Evolutionary conservation across 2,329 filamentous ascomycete genomes (phyloP).

Genomic region (Aspergillus sp.): DNA sequence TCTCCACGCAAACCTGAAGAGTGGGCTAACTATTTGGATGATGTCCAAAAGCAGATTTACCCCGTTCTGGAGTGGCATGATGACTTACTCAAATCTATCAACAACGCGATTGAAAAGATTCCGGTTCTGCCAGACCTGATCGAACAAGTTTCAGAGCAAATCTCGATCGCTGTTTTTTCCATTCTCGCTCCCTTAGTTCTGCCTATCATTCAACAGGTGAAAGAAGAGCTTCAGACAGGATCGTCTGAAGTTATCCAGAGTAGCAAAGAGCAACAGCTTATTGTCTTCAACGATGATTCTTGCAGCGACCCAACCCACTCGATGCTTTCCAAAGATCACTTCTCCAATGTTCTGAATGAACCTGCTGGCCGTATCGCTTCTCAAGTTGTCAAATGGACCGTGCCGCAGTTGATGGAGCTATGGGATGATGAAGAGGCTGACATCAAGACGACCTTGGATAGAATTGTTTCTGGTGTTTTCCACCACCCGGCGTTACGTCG

Average conservation of each 20-base stretch:
- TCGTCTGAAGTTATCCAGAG: slow-evolving; percentile 84
- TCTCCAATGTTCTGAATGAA: slow-evolving; percentile 86
- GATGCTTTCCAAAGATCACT: slow-evolving; percentile 95
- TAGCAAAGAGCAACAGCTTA: slow-evolving; percentile 77
- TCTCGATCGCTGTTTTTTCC: slow-evolving; percentile 89
- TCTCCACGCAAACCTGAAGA: slow-evolving; percentile 80
- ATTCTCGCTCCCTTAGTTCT: slow-evolving; percentile 84
- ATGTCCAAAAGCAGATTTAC: slow-evolving; percentile 77
- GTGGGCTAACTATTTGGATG: slow-evolving; percentile 73
- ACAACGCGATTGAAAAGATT: slow-evolving; percentile 76
- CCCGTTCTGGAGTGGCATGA: slow-evolving; percentile 91
- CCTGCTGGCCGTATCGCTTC: slow-evolving; percentile 80
- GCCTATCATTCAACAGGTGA: slow-evolving; percentile 82
- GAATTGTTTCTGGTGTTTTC: slow-evolving; percentile 79
- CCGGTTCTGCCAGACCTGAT: slow-evolving; percentile 81
- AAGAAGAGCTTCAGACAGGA: slow-evolving; percentile 80
- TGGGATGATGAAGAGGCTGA: slow-evolving; percentile 78
- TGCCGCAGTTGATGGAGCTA: slow-evolving; percentile 83
- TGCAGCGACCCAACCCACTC: slow-evolving; percentile 85
- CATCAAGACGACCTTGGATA: slow-evolving; percentile 67
- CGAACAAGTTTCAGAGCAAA: slow-evolving; percentile 81
- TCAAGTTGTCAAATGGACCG: slow-evolving; percentile 76
- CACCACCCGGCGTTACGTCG: slow-evolving; percentile 82
- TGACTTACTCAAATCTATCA: slow-evolving; percentile 76
- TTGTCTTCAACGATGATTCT: slow-evolving; percentile 79